phyloP scores from a whole-genome alignment of 1,139 yeast species.

The Kodamaea fungicola region DNA sequence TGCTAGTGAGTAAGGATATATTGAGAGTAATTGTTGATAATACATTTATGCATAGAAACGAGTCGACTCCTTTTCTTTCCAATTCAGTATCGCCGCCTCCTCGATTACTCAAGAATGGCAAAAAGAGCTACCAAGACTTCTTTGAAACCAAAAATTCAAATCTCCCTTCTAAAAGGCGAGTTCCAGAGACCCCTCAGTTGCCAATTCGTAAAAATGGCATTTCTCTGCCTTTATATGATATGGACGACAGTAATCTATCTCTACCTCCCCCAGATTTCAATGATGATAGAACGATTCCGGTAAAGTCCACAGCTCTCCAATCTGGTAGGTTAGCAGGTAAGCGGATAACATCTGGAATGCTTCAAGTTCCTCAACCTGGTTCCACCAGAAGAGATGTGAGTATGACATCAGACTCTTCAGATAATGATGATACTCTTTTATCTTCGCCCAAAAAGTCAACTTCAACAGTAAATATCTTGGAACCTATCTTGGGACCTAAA shows the following conservation, averaged over 20 bases:
- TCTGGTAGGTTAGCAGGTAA: slow-evolving; percentile 26
- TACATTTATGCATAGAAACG: slow-evolving; percentile 8
- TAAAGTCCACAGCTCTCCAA: slow-evolving; percentile 6
- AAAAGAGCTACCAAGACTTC: slow-evolving; percentile 21
- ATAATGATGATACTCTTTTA: slow-evolving; percentile 5
- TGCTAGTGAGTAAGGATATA: slow-evolving; percentile 53
- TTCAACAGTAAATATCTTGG: too few relatives aligned
- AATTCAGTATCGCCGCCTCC: slow-evolving; percentile 12
- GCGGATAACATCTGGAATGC: slow-evolving; percentile 69
- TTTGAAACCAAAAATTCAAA: slow-evolving; percentile 27
- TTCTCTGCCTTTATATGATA: slow-evolving; percentile 7
- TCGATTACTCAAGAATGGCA: slow-evolving; percentile 13
- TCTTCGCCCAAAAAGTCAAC: neutral
- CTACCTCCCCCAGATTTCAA: slow-evolving; percentile 35
- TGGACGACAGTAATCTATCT: slow-evolving; percentile 22
- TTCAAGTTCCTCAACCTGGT: slow-evolving; percentile 28
- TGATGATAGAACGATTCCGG: slow-evolving; percentile 24
- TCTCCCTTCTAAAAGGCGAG: slow-evolving; percentile 21
- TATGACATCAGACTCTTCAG: slow-evolving; percentile 1
- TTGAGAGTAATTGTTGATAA: slow-evolving; percentile 53
- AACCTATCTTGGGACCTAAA: too few relatives aligned
- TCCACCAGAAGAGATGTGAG: neutral
- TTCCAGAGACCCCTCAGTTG: slow-evolving; percentile 3
- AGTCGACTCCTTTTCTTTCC: slow-evolving; percentile 9
- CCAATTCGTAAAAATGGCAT: slow-evolving; percentile 1